Conservation (phyloP, 805 yeast species). For the Ogataea thermomethanolica region DNA sequence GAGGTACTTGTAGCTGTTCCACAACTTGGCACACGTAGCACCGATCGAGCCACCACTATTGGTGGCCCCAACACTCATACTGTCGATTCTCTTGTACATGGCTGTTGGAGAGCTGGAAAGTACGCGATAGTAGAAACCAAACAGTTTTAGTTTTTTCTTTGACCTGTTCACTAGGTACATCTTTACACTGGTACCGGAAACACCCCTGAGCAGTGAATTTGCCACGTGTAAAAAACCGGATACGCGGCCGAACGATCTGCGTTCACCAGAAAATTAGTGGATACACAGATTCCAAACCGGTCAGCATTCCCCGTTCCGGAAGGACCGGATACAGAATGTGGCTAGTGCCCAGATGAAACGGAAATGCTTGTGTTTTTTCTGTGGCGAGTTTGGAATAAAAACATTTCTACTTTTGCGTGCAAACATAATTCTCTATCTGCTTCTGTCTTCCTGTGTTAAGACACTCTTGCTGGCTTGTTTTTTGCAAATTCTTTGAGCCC, state of each 20-base stretch:
- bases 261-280: not conserved
- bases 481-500: too few species aligned
- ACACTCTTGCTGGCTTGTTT: too few species aligned
- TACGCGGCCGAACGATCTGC: not conserved
- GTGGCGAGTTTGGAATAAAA: not conserved
- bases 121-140: not conserved
- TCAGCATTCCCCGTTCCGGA: not conserved
- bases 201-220: not conserved
- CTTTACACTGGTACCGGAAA: conserved; percentile 10
- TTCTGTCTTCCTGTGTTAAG: too few species aligned
- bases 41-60: conserved; percentile 5
- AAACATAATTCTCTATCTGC: too few species aligned
- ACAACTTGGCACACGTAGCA: conserved; percentile 10
- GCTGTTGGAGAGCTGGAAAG: not conserved
- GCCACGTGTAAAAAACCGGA: conserved; percentile 3
- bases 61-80: conserved; percentile 11
- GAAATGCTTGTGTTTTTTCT: not conserved
- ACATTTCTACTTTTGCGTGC: too few species aligned
- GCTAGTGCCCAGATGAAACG: not conserved
- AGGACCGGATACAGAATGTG: not conserved
- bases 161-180: conserved; percentile 8
- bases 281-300: not conserved
- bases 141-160: conserved; percentile 3
- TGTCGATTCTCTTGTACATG: conserved; percentile 21
- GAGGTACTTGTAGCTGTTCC: conserved; percentile 24